Conservation (phyloP, 2,329 filamentous ascomycete species). For the Ophiostoma pallidulum region DNA sequence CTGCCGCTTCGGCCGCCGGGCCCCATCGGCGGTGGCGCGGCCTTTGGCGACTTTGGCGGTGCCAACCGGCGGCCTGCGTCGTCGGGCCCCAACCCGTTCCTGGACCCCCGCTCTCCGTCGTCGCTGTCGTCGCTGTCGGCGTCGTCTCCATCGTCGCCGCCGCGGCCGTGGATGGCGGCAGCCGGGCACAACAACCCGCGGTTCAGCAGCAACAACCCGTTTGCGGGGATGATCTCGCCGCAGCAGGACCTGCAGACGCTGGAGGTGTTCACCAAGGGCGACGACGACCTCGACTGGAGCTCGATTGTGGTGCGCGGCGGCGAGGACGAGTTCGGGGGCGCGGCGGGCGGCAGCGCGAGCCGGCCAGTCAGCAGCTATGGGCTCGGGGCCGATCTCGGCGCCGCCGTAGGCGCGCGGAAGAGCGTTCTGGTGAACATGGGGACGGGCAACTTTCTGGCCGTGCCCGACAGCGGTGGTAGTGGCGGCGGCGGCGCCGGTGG, state of each 20-base stretch:
- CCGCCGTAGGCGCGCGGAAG: conserved; percentile 39
- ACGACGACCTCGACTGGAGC: conserved; percentile 50
- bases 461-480: conserved; percentile 30
- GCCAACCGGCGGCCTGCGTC: conserved; percentile 28
- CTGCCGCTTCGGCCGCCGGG: conserved; percentile 43
- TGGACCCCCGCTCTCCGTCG: conserved; percentile 5
- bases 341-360: conserved; percentile 19
- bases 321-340: conserved; percentile 15
- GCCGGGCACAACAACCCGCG: conserved; percentile 31
- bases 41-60: conserved; percentile 27
- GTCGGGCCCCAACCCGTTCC: conserved; percentile 21
- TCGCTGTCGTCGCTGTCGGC: conserved; percentile 6
- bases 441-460: conserved; percentile 42
- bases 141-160: conserved; percentile 11
- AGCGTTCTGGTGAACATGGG: conserved; percentile 46
- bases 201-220: conserved; percentile 54
- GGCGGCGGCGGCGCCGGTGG: conserved; percentile 12
- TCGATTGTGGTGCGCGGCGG: conserved; percentile 39
- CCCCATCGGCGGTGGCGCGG: conserved; percentile 25
- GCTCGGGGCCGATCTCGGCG: conserved; percentile 44
- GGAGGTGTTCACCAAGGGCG: conserved; percentile 51
- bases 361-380: conserved; percentile 49
- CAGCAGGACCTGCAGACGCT: conserved; percentile 32
- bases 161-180: conserved; percentile 19
- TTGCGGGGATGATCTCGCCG: conserved; percentile 31